Percentiles rank a stretch among this genome's conserved stretches.
These are phyloP conservation scores for Penicillium atrosanguineum DNA, from an alignment of 495 filamentous ascomycete genomes.

Conservation along the genomic window DNA sequence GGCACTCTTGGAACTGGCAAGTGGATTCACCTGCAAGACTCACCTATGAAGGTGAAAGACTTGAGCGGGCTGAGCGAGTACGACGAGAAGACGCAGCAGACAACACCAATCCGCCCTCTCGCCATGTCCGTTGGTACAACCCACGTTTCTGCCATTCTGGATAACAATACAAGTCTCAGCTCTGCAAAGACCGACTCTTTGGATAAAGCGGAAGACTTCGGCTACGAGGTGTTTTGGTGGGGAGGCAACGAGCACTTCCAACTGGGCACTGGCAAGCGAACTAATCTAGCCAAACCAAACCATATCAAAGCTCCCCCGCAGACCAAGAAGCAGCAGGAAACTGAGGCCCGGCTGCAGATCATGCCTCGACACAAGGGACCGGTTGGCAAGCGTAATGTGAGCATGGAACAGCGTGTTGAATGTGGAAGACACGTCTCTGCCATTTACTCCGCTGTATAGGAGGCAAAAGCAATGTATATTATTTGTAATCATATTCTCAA, in stretches of 20 bases:
- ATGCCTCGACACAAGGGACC: slow-evolving; percentile 72
- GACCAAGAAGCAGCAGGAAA: slow-evolving; percentile 43
- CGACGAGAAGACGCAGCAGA: slow-evolving; percentile 63
- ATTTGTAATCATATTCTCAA: slow-evolving; percentile 5
- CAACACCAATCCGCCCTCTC: slow-evolving; percentile 74
- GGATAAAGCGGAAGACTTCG: slow-evolving; percentile 63
- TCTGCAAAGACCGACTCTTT: slow-evolving; percentile 44
- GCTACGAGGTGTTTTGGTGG: slow-evolving; percentile 86
- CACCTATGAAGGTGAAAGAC: slow-evolving; percentile 76
- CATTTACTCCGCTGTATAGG: slow-evolving; percentile 59
- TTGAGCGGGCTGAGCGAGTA: slow-evolving; percentile 82
- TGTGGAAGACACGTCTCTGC: slow-evolving; percentile 83
- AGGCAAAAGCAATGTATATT: slow-evolving; percentile 25
- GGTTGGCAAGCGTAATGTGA: slow-evolving; percentile 62
- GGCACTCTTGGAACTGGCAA: slow-evolving; percentile 81
- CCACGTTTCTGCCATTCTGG: slow-evolving; percentile 76
- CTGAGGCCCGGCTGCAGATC: slow-evolving; percentile 79
- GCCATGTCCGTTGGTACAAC: slow-evolving; percentile 70
- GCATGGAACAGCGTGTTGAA: slow-evolving; percentile 82
- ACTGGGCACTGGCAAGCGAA: slow-evolving; percentile 85
- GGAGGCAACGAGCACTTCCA: slow-evolving; percentile 93
- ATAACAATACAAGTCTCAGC: slow-evolving; percentile 66
- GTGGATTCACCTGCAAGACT: slow-evolving; percentile 84
- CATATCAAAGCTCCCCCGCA: slow-evolving; percentile 75
- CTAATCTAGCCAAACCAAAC: slow-evolving; percentile 66